Evolutionary conservation across 2,329 filamentous ascomycete species (phyloP).

Genomic region (Claviceps arundinis): DNA sequence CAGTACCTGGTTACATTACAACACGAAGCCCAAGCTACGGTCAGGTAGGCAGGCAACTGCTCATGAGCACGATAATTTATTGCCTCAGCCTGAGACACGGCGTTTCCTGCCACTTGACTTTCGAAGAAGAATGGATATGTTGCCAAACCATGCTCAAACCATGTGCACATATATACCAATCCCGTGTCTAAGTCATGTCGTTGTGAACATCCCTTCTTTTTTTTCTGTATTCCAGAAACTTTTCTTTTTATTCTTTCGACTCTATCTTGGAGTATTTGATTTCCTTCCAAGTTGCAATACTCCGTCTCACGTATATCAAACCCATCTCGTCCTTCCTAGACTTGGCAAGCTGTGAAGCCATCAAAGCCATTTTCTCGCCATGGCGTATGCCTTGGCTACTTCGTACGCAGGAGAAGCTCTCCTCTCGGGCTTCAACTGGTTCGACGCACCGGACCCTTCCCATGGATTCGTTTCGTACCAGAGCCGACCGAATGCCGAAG

Average conservation of each 20-base stretch:
- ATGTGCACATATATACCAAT: slow-evolving; percentile 4
- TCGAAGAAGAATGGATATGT: neutral
- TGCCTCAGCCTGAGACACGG: neutral
- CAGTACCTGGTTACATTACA: neutral
- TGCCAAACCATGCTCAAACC: neutral
- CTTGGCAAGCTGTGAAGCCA: neutral
- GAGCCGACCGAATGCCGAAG: slow-evolving; percentile 24
- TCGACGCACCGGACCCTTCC: slow-evolving; percentile 43
- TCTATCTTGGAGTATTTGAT: neutral
- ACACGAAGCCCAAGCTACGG: neutral
- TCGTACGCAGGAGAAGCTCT: slow-evolving; percentile 31
- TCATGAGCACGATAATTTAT: neutral
- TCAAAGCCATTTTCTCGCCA: neutral
- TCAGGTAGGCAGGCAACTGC: neutral
- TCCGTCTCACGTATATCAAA: neutral
- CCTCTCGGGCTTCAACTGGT: slow-evolving; percentile 36
- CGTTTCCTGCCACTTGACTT: slow-evolving; percentile 3
- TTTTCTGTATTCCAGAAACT: neutral
- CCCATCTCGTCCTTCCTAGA: neutral
- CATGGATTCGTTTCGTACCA: slow-evolving; percentile 53
- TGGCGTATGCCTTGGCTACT: slow-evolving; percentile 29
- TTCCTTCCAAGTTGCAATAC: neutral
- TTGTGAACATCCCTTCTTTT: neutral
- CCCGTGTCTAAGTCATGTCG: slow-evolving; percentile 1
- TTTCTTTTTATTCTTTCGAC: neutral